phyloP scores from a whole-genome alignment of 169 alveolate genomes.

The Eimeria sp. region DNA sequence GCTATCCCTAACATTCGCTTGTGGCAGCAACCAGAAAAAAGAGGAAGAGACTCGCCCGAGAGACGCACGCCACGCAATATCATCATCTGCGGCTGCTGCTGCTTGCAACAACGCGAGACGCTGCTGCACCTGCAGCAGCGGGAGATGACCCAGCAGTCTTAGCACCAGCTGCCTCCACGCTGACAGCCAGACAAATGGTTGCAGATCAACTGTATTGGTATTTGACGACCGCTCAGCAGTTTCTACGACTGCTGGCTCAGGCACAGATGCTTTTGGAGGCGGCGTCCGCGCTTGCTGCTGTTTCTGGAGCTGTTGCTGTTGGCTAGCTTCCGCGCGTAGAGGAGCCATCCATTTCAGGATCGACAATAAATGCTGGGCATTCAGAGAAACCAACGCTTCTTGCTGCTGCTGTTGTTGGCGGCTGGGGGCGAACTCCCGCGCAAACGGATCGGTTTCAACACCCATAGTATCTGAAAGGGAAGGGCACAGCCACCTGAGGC shows the following conservation, averaged over 20 bases:
- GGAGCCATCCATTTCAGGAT: slow-evolving; percentile 44
- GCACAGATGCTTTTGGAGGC: neutral
- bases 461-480: neutral
- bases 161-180: slow-evolving; percentile 42
- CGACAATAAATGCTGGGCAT: slow-evolving; percentile 34
- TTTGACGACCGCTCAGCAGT: neutral
- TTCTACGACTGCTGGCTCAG: neutral
- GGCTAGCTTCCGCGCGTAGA: neutral
- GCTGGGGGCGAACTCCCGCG: slow-evolving; percentile 25
- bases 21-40: no score
- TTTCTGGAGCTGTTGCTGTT: slow-evolving; percentile 13
- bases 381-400: neutral
- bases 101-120: slow-evolving; percentile 53
- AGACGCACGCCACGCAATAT: neutral
- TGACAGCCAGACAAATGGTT: slow-evolving; percentile 22
- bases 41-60: neutral
- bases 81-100: slow-evolving; percentile 39
- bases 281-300: neutral
- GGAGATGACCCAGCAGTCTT: neutral
- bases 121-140: slow-evolving; percentile 27
- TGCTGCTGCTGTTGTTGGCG: neutral
- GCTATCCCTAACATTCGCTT: no score
- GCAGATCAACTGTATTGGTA: neutral
- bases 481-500: slow-evolving; percentile 50
- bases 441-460: slow-evolving; percentile 8